These are phyloP conservation scores for Xylaria bambusicola DNA, from an alignment of 495 filamentous ascomycete species.

Conservation along the genomic window DNA sequence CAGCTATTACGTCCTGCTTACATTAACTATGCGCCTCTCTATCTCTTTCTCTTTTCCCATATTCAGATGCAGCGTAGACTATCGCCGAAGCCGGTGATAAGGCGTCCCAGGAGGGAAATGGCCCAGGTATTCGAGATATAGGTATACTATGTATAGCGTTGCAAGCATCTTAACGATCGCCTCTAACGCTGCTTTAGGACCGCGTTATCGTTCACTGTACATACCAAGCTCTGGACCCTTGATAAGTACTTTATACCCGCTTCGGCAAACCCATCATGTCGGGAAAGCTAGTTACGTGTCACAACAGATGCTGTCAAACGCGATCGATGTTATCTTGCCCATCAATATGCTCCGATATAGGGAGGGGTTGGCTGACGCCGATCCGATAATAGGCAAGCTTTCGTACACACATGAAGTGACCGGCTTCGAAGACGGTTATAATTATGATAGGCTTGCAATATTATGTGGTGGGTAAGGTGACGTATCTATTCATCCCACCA, in stretches of 20 bases:
- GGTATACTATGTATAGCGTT: not conserved
- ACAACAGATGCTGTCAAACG: not conserved
- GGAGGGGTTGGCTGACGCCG: conserved; percentile 2
- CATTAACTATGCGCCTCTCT: no score
- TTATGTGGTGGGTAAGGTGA: conserved; percentile 6
- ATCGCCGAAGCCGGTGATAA: conserved; percentile 20
- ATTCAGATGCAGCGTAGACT: not conserved
- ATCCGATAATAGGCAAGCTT: conserved; percentile 8
- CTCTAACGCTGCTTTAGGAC: conserved; percentile 7
- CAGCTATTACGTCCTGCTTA: not conserved
- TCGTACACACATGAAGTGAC: conserved; percentile 1
- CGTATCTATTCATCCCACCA: conserved; percentile 1
- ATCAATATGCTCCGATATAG: not conserved
- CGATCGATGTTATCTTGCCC: conserved; percentile 1
- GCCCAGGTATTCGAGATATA: no score
- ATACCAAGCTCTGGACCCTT: not conserved
- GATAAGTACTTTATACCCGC: not conserved
- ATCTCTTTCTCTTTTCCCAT: no score
- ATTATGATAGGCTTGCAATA: not conserved
- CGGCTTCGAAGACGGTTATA: conserved; percentile 1
- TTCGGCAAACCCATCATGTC: not conserved
- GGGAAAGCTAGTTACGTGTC: conserved; percentile 8
- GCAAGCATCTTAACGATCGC: not conserved
- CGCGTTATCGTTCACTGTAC: not conserved
- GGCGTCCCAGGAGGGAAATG: not conserved